phyloP scores from a whole-genome alignment of 148 eudicot species.

The Tetragonia tetragonoides region DNA sequence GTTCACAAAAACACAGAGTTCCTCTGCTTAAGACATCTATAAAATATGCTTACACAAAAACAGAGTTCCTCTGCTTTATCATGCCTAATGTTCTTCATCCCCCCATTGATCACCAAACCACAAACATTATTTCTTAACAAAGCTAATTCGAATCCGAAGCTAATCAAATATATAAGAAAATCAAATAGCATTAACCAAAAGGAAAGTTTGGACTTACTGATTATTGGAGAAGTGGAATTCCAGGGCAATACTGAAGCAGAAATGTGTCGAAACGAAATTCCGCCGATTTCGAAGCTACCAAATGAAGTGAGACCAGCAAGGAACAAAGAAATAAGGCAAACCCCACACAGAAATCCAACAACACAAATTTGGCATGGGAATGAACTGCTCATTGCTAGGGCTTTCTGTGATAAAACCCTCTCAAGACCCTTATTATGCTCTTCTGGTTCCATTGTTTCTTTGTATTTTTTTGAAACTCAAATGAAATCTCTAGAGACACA shows the following conservation, averaged over 20 bases:
- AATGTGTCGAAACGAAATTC: slow-evolving; percentile 42
- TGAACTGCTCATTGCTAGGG: slow-evolving; percentile 72
- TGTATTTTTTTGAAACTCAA: neutral
- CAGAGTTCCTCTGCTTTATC: slow-evolving; percentile 12
- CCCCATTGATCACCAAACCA: neutral
- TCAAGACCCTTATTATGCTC: slow-evolving; percentile 55
- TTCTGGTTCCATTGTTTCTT: slow-evolving; percentile 46
- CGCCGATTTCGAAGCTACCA: slow-evolving; percentile 45
- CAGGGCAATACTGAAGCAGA: slow-evolving; percentile 41
- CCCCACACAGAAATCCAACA: slow-evolving; percentile 77
- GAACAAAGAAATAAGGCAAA: slow-evolving; percentile 75
- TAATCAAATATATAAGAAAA: neutral
- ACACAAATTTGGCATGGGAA: slow-evolving; percentile 93
- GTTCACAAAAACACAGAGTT: too few species aligned
- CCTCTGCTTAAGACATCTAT: neutral
- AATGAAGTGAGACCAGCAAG: slow-evolving; percentile 77
- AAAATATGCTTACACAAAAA: neutral
- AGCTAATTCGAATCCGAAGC: neutral
- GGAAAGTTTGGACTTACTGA: slow-evolving; percentile 42
- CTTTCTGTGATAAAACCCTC: slow-evolving; percentile 76
- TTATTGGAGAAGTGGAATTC: slow-evolving; percentile 41
- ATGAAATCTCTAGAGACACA: neutral
- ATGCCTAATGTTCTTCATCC: neutral
- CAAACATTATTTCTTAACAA: neutral
- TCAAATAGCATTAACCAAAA: neutral